A percentile compares a stretch with the other conserved stretches of the same genome.
phyloP scores from a whole-genome alignment of 805 yeast species.

The Metschnikowia matae region DNA sequence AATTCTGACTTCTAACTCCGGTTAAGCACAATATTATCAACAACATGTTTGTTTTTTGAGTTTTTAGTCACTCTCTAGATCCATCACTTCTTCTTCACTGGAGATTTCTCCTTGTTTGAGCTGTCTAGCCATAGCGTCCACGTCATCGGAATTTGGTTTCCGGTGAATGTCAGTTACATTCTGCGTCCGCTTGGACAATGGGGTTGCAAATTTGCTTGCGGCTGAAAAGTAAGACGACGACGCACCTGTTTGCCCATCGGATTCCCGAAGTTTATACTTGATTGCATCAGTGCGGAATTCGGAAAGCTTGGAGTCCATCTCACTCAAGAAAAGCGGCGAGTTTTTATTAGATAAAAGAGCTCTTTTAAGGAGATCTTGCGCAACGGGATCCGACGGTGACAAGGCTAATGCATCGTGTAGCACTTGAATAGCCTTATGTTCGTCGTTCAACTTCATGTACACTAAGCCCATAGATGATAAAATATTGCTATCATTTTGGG shows the following conservation, averaged over 20 bases:
- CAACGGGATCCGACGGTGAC: constrained; percentile 76
- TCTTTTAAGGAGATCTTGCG: constrained; percentile 72
- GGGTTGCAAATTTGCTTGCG: constrained; percentile 21
- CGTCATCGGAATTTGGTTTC: constrained; percentile 16
- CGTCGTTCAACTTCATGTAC: constrained; percentile 63
- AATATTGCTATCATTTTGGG: constrained; percentile 64
- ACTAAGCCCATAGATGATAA: constrained; percentile 83
- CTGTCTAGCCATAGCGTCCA: constrained; percentile 36
- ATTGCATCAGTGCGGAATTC: constrained; percentile 5
- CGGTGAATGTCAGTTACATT: constrained; percentile 5
- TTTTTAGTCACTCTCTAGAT: constrained; percentile 49
- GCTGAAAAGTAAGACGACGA: constrained; percentile 4
- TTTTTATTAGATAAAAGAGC: constrained; percentile 62
- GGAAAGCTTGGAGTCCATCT: constrained; percentile 13
- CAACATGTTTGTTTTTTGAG: background rate
- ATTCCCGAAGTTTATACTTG: background rate
- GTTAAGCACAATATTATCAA: background rate
- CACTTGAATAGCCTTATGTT: constrained; percentile 64
- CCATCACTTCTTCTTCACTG: constrained; percentile 56
- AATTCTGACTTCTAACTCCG: no score
- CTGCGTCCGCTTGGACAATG: constrained; percentile 19
- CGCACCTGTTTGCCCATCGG: background rate
- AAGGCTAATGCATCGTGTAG: constrained; percentile 80
- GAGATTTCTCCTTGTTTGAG: constrained; percentile 44
- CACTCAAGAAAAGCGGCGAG: constrained; percentile 11